Conservation (phyloP, 1,139 yeast species). For the Zygoascus meyerae region DNA sequence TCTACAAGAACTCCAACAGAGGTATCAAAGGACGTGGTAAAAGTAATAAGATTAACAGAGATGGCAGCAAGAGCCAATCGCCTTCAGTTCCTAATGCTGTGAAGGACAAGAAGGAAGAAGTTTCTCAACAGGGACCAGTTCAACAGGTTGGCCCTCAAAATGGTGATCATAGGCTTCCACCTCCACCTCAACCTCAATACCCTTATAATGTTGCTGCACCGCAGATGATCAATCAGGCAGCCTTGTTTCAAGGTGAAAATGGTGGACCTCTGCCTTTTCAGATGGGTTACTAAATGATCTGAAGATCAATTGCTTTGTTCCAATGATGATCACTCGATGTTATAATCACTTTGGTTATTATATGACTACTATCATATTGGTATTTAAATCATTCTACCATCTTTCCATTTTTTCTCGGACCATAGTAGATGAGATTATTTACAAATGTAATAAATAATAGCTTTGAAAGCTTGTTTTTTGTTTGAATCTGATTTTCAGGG, state of each 20-base stretch:
- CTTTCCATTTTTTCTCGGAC: too few species aligned
- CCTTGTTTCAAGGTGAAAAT: slow-evolving; percentile 18
- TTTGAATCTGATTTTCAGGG: not conserved
- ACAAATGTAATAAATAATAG: too few species aligned
- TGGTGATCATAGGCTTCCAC: slow-evolving; percentile 1
- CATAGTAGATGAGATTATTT: too few species aligned
- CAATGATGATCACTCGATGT: too few species aligned
- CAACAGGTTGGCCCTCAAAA: slow-evolving; percentile 2
- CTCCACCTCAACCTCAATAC: slow-evolving; percentile 13
- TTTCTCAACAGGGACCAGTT: slow-evolving; percentile 3
- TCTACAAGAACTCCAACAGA: slow-evolving; percentile 81
- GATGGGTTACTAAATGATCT: slow-evolving; percentile 19
- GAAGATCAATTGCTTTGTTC: not conserved
- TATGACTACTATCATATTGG: too few species aligned
- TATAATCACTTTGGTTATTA: too few species aligned
- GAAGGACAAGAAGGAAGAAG: slow-evolving; percentile 4
- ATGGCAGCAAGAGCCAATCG: slow-evolving; percentile 8
- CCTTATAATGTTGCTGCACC: slow-evolving; percentile 12
- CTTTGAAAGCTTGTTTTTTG: not conserved
- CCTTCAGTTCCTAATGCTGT: slow-evolving; percentile 4
- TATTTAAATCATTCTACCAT: too few species aligned
- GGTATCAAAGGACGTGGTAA: slow-evolving; percentile 91
- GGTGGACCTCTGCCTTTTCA: slow-evolving; percentile 18
- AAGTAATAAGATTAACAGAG: slow-evolving; percentile 30
- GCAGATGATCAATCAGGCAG: slow-evolving; percentile 17